Base-by-base conservation (phyloP, 495 filamentous ascomycete genomes). In the Trichoderma gamsii region DNA sequence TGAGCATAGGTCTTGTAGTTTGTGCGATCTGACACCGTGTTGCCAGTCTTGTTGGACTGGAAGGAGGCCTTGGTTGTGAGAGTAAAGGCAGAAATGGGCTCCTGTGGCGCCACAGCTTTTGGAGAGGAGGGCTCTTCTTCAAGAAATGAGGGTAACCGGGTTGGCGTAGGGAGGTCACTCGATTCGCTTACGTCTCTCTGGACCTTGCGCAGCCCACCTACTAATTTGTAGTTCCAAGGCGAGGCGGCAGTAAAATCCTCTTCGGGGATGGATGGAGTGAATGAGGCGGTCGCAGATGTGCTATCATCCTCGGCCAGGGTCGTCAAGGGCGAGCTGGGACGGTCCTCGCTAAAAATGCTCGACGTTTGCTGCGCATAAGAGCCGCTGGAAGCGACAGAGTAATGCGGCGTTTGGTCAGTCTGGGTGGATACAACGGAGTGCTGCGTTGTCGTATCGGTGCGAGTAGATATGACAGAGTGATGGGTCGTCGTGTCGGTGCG, bases 151-250 rank as follows among this genome's bases (percentile, higher is more conserved):
- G 41, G 63, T 23, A 46, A 29, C 16, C 63, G 35, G 27, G 27
- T 41, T 4, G 41, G 41, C 13, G 35, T 41, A 32, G 35, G 7
- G 29, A 29, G 29, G 25, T 65, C 63, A 13, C 23, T 29, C 23
- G 16, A 11, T 2, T 46, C 44, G 70, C 64, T 72, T 68, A 27
- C 23, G 4, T 61, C 23, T 13, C 56, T 61, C 23, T 81, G 77
- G 15, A 85, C 84, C 72, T 83, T 84, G 29, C 84, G 83, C 65
- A 86, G 73, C 66, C 84, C 84, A 73, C 84, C 83, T 49, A 82
- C 79, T 74, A 86, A 76, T 69, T 79, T 79, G 71, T 84, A 84
- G 74, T 82, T 83, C 79, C 79, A 82, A 56, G 83, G 82, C 25
- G 81, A 82, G 35, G 75, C 76, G 68, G 71, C 67, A 69, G 68